Percentiles rank a stretch among this genome's conserved stretches.
Evolutionary conservation across 495 filamentous ascomycete species (phyloP).

Genomic region (Hyaloscypha finlandica): DNA sequence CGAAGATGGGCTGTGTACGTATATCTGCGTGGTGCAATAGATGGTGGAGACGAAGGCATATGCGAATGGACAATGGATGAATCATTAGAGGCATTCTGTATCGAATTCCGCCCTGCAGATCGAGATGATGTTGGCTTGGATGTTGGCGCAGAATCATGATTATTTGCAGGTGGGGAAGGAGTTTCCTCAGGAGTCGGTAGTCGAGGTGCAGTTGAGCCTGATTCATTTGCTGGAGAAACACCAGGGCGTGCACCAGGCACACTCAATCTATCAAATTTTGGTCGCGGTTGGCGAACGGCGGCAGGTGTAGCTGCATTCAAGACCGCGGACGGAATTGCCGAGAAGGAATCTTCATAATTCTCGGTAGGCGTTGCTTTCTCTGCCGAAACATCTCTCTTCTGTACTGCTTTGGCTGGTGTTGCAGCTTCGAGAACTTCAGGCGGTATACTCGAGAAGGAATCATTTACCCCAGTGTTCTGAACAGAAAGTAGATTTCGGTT

Average conservation of each 20-base stretch:
- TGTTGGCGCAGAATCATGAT: not conserved
- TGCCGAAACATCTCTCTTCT: conserved; percentile 12
- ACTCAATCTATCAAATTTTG: conserved; percentile 11
- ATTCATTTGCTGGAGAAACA: not conserved
- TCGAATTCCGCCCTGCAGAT: not conserved
- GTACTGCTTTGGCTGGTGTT: conserved; percentile 27
- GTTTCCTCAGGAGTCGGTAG: conserved; percentile 57
- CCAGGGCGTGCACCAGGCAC: conserved; percentile 7
- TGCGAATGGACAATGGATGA: conserved; percentile 19
- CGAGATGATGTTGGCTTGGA: not conserved
- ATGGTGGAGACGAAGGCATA: conserved; percentile 33
- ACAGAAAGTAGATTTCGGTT: conserved; percentile 12
- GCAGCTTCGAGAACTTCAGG: conserved; percentile 47
- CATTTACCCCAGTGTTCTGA: conserved; percentile 12
- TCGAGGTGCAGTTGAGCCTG: conserved; percentile 26
- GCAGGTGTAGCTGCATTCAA: conserved; percentile 51
- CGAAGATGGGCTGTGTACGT: conserved; percentile 33
- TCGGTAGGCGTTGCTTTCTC: not conserved
- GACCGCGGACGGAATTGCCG: conserved; percentile 48
- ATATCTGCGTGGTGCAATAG: conserved; percentile 28
- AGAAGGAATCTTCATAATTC: conserved; percentile 54
- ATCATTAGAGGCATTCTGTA: not conserved
- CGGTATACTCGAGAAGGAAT: conserved; percentile 54
- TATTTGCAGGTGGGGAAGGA: conserved; percentile 46
- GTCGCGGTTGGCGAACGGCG: conserved; percentile 18